A percentile compares a stretch with the other conserved stretches of the same genome.
phyloP scores from a whole-genome alignment of 2,329 filamentous ascomycete species.

The Alternaria atra region DNA sequence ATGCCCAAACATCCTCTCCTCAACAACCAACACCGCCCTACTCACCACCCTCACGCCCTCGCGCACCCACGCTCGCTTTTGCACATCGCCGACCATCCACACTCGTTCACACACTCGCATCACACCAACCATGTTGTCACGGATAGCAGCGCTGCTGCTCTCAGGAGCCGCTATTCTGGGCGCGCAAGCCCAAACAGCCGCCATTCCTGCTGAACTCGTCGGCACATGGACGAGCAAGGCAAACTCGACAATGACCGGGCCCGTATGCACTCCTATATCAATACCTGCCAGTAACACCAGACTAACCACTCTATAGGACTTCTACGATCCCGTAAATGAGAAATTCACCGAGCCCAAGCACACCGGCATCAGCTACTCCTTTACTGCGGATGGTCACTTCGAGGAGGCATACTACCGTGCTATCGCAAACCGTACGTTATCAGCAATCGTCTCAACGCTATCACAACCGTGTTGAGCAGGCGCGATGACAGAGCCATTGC shows the following conservation, averaged over 20 bases:
- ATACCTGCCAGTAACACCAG: background rate
- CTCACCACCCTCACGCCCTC: slow-evolving; percentile 12
- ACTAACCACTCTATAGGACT: slow-evolving; percentile 60
- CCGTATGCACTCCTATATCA: slow-evolving; percentile 58
- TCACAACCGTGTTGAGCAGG: background rate
- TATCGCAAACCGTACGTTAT: slow-evolving; percentile 70
- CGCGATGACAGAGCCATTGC: slow-evolving; percentile 4
- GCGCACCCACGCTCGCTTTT: slow-evolving; percentile 23
- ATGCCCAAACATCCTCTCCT: slow-evolving; percentile 16
- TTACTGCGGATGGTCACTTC: slow-evolving; percentile 72
- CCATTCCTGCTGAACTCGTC: slow-evolving; percentile 57
- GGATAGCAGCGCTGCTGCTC: slow-evolving; percentile 43
- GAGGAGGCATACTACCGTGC: slow-evolving; percentile 76
- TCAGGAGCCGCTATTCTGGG: slow-evolving; percentile 50
- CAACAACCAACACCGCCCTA: slow-evolving; percentile 17
- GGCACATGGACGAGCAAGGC: slow-evolving; percentile 79
- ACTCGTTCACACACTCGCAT: slow-evolving; percentile 15
- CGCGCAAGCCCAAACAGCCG: slow-evolving; percentile 43
- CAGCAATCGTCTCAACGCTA: background rate
- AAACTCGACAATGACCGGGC: slow-evolving; percentile 72
- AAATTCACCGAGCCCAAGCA: slow-evolving; percentile 70
- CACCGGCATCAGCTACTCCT: slow-evolving; percentile 78
- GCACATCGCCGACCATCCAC: slow-evolving; percentile 15
- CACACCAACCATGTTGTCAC: slow-evolving; percentile 30
- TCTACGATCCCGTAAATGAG: slow-evolving; percentile 74